phyloP scores from a whole-genome alignment of 345 rosid genomes.

The Heritiera fomes region DNA sequence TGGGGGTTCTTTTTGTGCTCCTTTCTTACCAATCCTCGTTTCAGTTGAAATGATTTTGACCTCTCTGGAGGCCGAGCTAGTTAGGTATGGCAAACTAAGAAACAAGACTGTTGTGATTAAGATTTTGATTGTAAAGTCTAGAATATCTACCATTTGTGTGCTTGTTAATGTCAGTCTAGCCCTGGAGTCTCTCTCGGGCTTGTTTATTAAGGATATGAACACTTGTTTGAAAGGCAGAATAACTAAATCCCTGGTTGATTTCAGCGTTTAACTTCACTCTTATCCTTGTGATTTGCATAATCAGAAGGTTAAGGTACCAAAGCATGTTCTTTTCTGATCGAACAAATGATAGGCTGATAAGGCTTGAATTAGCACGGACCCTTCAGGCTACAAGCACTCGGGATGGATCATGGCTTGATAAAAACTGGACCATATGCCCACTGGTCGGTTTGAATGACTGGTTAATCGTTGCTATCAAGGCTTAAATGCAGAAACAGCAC shows the following conservation, averaged over 20 bases:
- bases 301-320: neutral
- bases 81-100: neutral
- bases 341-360: too few relatives aligned
- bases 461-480: neutral
- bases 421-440: constrained; percentile 19
- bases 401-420: neutral
- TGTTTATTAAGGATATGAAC: neutral
- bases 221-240: neutral
- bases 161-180: neutral
- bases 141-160: neutral
- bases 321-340: too few relatives aligned
- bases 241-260: neutral
- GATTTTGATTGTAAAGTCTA: neutral
- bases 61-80: constrained; percentile 26
- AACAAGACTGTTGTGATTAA: neutral
- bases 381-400: neutral
- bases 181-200: neutral
- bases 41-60: constrained; percentile 55
- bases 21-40: constrained; percentile 55
- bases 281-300: neutral
- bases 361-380: constrained; percentile 13
- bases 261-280: neutral
- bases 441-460: constrained; percentile 16
- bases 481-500: too few relatives aligned
- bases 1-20: constrained; percentile 43